A percentile compares a stretch with the other conserved stretches of the same genome.
Conservation (phyloP, 2,329 filamentous ascomycete genomes). For the Tolypocladium inflatum region DNA sequence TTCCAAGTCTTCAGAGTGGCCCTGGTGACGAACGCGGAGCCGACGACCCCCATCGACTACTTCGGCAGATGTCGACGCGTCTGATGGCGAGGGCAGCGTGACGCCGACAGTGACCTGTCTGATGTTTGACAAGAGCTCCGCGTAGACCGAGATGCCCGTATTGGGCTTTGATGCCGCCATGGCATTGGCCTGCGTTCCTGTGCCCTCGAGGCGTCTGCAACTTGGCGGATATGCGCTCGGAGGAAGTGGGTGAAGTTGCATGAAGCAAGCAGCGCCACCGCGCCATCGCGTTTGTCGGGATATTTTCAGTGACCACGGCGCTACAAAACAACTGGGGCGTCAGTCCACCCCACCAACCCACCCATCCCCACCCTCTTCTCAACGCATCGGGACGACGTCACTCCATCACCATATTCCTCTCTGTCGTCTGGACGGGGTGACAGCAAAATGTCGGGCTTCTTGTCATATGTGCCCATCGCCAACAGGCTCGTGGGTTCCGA, state of each 20-base stretch:
- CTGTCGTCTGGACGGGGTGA: neutral
- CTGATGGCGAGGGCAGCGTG: slow-evolving; percentile 33
- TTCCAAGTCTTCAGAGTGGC: slow-evolving; percentile 19
- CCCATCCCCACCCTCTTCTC: neutral
- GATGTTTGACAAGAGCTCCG: slow-evolving; percentile 56
- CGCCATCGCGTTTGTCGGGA: neutral
- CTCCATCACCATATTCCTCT: neutral
- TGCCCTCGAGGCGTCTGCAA: neutral
- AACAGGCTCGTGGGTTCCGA: slow-evolving; percentile 15
- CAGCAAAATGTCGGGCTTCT: slow-evolving; percentile 21
- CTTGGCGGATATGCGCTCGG: neutral
- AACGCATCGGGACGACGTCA: neutral
- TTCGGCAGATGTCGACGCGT: slow-evolving; percentile 30
- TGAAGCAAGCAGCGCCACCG: neutral
- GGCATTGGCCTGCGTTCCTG: neutral
- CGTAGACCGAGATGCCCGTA: slow-evolving; percentile 39
- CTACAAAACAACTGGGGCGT: neutral
- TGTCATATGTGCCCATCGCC: slow-evolving; percentile 22
- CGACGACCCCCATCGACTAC: slow-evolving; percentile 34
- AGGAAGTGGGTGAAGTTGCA: neutral
- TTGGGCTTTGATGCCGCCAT: slow-evolving; percentile 7
- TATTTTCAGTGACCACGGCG: neutral
- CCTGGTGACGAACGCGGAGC: slow-evolving; percentile 39
- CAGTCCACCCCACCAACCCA: neutral
- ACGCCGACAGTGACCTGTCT: slow-evolving; percentile 52